Percentiles rank a stretch among this genome's conserved stretches.
Conservation (phyloP, 139 green algal genomes). For the Zygnema circumcarinatum region DNA sequence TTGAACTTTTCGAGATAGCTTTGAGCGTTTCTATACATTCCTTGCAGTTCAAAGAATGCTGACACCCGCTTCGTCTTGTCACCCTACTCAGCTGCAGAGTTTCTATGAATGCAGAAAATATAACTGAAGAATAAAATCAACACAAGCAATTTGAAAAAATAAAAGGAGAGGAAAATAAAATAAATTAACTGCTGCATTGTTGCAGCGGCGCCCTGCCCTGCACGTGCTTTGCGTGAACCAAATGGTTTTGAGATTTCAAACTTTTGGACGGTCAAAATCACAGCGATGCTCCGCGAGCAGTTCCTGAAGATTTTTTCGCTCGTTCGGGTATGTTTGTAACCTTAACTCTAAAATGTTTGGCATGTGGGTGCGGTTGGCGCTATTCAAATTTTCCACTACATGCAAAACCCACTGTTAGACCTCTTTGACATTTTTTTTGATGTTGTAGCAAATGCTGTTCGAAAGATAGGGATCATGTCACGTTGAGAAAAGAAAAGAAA, state of each 20-base stretch:
- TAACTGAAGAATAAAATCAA: too few relatives aligned
- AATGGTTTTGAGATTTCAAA: conserved; percentile 78
- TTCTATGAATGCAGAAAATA: background rate
- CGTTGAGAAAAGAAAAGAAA: too few relatives aligned
- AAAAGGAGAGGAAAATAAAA: background rate
- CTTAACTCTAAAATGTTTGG: too few relatives aligned
- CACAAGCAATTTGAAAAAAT: background rate
- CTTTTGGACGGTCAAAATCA: conserved; percentile 83
- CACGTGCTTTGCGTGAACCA: conserved; percentile 79
- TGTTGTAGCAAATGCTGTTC: too few relatives aligned
- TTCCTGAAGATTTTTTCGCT: conserved; percentile 74
- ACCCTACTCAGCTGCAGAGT: background rate
- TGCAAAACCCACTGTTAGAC: too few relatives aligned
- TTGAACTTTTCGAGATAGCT: background rate
- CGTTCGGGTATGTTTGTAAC: conserved; percentile 71
- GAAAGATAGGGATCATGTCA: too few relatives aligned
- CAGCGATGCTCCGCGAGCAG: conserved; percentile 81
- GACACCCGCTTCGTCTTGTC: background rate
- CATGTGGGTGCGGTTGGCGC: too few relatives aligned
- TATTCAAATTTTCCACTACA: too few relatives aligned
- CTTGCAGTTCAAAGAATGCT: background rate
- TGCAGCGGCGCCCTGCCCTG: conserved; percentile 32
- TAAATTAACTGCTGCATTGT: background rate
- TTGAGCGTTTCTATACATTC: background rate
- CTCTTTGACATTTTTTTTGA: too few relatives aligned